Evolutionary conservation across 257 asterid genomes (phyloP), one percentile per base, ranked within the genome.

Genomic region (Cinchona pubescens): DNA sequence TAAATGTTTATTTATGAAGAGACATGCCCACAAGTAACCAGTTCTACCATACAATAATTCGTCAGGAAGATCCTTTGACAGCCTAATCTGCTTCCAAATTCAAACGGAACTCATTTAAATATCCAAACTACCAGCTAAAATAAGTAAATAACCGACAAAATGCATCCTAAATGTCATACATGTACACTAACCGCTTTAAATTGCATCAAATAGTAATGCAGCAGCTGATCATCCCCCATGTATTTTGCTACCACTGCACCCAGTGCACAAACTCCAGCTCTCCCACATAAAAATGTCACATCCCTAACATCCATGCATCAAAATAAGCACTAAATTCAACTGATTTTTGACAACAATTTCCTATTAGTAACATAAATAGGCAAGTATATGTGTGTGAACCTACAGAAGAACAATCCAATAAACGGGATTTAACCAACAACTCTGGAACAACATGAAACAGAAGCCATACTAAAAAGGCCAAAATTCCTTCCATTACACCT

Each of bases 191-290:
- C 97, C 91, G 84, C 85, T 71, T 83, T 87, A 67, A 89, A 89
- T 64, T 85, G 86, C 74, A 85, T 66, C 72, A 88, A 45, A 84
- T 85, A 88, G 83, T 87, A 68, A 15, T 76, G 38, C 62, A 78
- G 74, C 78, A 83, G 79, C 75, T 77, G 75, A 73, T 83, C 88
- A 62, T 87, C 83, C 42, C 84, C 89, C 78, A 75, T 63, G 78
- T 82, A 63, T 78, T 85, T 86, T 21, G 97, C 90, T 73, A 83
- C 90, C n/a, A 83, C 93, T 9, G 97, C 96, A 73, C 96, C 97
- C 14, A 91, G 79, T 12, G 97, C 92, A 81, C 90, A 89, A 46
- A 88, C 88, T 49, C 97, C 96, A 76, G 81, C 87, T 85, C 96
- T 85, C 75, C 97, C 97, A 76, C 91, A 83, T 37, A 91, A 38